phyloP scores from a whole-genome alignment of 345 rosid species.

The Moricandia arvensis region DNA sequence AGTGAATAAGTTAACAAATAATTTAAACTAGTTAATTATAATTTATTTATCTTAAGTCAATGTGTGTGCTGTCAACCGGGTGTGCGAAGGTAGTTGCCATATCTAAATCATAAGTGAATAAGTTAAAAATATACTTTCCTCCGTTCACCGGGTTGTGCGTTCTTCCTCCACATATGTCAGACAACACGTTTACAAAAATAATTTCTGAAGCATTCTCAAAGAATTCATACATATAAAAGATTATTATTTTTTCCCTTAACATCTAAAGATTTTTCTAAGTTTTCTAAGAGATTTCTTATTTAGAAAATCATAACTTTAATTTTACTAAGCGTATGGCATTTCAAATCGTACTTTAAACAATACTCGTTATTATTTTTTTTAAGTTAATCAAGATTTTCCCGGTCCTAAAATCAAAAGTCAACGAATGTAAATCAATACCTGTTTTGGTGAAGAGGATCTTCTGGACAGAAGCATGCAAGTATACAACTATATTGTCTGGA shows the following conservation, averaged over 20 bases:
- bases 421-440: conserved; percentile 27
- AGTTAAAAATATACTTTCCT: neutral
- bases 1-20: no score
- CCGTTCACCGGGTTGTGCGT: neutral
- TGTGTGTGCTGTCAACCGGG: neutral
- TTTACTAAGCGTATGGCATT: no score
- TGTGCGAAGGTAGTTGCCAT: neutral
- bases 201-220: no score
- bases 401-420: no score
- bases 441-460: conserved; percentile 46
- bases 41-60: neutral
- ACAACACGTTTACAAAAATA: neutral
- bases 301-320: no score
- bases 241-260: no score
- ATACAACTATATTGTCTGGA: conserved; percentile 43
- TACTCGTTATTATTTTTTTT: no score
- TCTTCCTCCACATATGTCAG: neutral
- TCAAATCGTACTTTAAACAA: neutral
- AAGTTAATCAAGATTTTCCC: no score
- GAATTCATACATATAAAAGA: neutral
- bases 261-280: no score
- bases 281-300: no score
- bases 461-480: conserved; percentile 61
- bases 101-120: neutral
- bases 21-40: neutral